Evolutionary conservation across 163 green algal genomes (phyloP).

Genomic region (Coccomyxa subellipsoidea): DNA sequence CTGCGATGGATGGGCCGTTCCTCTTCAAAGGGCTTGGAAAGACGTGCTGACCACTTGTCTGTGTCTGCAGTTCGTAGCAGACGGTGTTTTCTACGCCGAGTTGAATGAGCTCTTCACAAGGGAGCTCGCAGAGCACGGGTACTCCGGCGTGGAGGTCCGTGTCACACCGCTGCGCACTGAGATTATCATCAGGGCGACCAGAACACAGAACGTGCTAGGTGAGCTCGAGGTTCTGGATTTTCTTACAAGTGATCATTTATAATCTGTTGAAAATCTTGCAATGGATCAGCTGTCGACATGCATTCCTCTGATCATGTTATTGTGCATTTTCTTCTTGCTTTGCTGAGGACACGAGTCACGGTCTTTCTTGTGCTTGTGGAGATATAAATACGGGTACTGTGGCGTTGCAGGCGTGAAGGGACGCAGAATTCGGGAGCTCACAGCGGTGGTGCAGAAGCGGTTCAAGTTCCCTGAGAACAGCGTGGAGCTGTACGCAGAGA

Average conservation of each 20-base stretch:
- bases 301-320: too few relatives aligned
- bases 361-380: too few relatives aligned
- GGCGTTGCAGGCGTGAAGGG: constrained; percentile 96
- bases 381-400: too few relatives aligned
- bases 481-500: constrained; percentile 89
- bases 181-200: constrained; percentile 99
- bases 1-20: too few relatives aligned
- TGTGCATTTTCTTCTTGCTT: too few relatives aligned
- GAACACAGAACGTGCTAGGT: constrained; percentile 98
- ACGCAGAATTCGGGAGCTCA: constrained; percentile 97
- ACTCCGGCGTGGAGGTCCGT: constrained; percentile 98
- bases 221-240: neutral
- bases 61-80: constrained; percentile 86
- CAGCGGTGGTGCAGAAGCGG: constrained; percentile 97
- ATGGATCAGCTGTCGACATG: too few relatives aligned
- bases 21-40: too few relatives aligned
- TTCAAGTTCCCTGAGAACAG: constrained; percentile 94
- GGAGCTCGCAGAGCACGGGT: constrained; percentile 94
- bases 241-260: neutral
- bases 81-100: constrained; percentile 99
- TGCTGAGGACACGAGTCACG: too few relatives aligned
- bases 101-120: constrained; percentile 98
- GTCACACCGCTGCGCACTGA: constrained; percentile 97
- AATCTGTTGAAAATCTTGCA: too few relatives aligned
- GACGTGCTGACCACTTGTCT: neutral